Evolutionary conservation across 106 monocot species (phyloP).

Genomic region (Dendrobium officinale): DNA sequence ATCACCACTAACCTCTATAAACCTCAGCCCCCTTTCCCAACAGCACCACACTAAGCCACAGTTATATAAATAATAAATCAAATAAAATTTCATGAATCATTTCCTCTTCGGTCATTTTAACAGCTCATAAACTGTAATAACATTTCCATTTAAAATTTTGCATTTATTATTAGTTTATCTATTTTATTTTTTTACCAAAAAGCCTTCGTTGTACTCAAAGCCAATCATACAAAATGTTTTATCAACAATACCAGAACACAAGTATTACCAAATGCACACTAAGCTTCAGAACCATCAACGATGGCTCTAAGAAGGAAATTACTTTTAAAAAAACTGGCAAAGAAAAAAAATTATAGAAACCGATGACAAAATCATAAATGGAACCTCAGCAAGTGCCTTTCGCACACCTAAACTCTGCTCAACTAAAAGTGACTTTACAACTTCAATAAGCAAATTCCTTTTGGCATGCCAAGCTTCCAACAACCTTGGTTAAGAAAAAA

Average conservation of each 20-base stretch:
- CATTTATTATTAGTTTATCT: not conserved
- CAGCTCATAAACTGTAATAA: not conserved
- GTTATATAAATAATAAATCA: not conserved
- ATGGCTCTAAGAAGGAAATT: not conserved
- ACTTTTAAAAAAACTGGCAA: not conserved
- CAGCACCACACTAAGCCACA: not conserved
- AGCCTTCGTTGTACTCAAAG: not conserved
- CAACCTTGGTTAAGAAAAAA: slow-evolving; percentile 35
- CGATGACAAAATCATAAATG: slow-evolving; percentile 8
- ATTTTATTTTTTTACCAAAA: not conserved
- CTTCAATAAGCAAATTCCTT: slow-evolving; percentile 61
- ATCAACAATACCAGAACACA: not conserved
- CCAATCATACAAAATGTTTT: not conserved
- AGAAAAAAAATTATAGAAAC: slow-evolving; percentile 5
- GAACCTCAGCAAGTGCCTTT: slow-evolving; percentile 83
- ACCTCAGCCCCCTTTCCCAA: too few species aligned
- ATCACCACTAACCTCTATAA: not conserved
- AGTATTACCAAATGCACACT: not conserved
- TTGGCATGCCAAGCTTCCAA: slow-evolving; percentile 87
- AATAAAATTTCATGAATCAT: not conserved
- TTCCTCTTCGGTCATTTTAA: not conserved
- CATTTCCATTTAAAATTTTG: not conserved
- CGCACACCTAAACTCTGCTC: slow-evolving; percentile 56
- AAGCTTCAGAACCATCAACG: not conserved
- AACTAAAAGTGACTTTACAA: slow-evolving; percentile 61